phyloP scores from a whole-genome alignment of 1,284 basidiomycete species.

The Puccinia horiana region DNA sequence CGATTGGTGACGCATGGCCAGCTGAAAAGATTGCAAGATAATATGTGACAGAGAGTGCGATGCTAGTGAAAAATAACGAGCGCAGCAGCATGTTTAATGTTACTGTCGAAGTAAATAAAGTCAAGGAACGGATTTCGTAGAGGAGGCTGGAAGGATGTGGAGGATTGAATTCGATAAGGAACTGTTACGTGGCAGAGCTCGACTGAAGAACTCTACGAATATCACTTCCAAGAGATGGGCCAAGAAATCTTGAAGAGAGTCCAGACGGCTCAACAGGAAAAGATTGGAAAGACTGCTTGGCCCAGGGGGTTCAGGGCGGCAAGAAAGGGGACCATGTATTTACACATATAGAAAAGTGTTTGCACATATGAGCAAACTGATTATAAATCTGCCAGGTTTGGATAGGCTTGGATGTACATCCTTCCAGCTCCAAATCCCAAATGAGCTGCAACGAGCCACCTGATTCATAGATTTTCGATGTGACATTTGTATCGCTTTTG shows the following conservation, averaged over 20 bases:
- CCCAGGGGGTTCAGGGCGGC: slow-evolving; percentile 3
- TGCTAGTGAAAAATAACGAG: not conserved
- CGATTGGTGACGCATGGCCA: slow-evolving; percentile 15
- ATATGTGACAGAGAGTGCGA: not conserved
- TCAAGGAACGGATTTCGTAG: not conserved
- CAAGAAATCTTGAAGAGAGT: not conserved
- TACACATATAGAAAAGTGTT: not conserved
- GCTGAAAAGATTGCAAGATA: slow-evolving; percentile 1
- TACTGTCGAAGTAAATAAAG: not conserved
- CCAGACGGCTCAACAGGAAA: not conserved
- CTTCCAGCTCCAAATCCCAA: not conserved
- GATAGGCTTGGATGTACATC: slow-evolving; percentile 13
- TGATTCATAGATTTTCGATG: not conserved
- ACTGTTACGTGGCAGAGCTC: not conserved
- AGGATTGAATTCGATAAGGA: not conserved
- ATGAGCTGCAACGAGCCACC: not conserved
- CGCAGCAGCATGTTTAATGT: not conserved
- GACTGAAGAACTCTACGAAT: not conserved
- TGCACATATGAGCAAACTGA: slow-evolving; percentile 22
- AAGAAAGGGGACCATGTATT: slow-evolving; percentile 15
- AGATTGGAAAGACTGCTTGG: not conserved
- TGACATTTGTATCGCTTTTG: not conserved
- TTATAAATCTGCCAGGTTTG: not conserved
- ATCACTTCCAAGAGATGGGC: not conserved
- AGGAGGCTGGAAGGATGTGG: not conserved